Percentiles rank a stretch among this genome's conserved stretches.
phyloP scores from a whole-genome alignment of 352 stramenopile species.

The Pythium myriotylum region DNA sequence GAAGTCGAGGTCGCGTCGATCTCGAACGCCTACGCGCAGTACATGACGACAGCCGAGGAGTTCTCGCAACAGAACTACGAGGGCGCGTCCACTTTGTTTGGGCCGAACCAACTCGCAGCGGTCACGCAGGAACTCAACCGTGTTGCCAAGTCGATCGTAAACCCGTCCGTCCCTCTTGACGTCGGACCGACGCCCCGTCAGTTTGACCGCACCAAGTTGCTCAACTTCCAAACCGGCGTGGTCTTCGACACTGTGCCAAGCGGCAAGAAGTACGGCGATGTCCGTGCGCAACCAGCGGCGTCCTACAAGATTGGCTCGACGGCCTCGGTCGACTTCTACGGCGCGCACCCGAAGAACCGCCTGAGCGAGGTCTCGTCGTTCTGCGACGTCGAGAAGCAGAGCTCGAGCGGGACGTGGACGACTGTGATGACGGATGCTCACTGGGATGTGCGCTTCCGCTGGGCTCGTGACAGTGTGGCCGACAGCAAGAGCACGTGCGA shows the following conservation, averaged over 20 bases:
- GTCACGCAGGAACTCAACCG: slow-evolving; percentile 52
- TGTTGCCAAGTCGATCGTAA: slow-evolving; percentile 36
- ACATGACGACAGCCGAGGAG: slow-evolving; percentile 66
- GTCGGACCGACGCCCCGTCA: slow-evolving; percentile 38
- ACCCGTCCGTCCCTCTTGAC: slow-evolving; percentile 30
- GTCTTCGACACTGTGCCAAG: slow-evolving; percentile 33
- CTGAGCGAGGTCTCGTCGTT: slow-evolving; percentile 44
- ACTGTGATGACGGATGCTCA: slow-evolving; percentile 52
- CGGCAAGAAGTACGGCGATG: slow-evolving; percentile 27
- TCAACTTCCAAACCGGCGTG: slow-evolving; percentile 37
- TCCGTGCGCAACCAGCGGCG: slow-evolving; percentile 29
- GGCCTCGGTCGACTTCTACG: slow-evolving; percentile 41
- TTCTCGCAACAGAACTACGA: slow-evolving; percentile 71
- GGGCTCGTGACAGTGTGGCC: slow-evolving; percentile 25
- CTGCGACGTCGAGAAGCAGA: slow-evolving; percentile 49
- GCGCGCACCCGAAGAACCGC: slow-evolving; percentile 49
- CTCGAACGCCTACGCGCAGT: slow-evolving; percentile 63
- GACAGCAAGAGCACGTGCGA: slow-evolving; percentile 51
- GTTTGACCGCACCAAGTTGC: slow-evolving; percentile 42
- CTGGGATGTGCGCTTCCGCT: slow-evolving; percentile 60
- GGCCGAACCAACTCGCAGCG: slow-evolving; percentile 58
- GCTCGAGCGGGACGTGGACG: slow-evolving; percentile 22
- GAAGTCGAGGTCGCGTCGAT: slow-evolving; percentile 54
- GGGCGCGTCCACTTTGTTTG: slow-evolving; percentile 71
- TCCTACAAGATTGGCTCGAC: slow-evolving; percentile 37